These are phyloP conservation scores for Jatropha multifida DNA, from an alignment of 441 rosid species.

Conservation along the genomic window DNA sequence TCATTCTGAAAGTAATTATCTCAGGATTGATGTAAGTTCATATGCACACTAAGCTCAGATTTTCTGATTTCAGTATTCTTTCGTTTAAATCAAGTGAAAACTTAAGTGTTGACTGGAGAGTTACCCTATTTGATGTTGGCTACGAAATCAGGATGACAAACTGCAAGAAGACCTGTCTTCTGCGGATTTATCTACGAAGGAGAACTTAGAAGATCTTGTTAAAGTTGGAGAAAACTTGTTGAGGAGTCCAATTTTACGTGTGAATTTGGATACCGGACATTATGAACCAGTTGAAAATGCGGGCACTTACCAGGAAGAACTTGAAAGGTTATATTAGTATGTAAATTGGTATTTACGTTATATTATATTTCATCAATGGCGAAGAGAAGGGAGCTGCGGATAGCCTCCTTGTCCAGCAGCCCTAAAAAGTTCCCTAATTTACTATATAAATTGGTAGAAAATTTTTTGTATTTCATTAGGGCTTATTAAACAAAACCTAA, in stretches of 20 bases:
- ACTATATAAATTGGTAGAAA: too few relatives aligned
- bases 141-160: slow-evolving; percentile 32
- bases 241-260: slow-evolving; percentile 44
- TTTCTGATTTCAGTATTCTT: too few relatives aligned
- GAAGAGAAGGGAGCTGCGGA: too few relatives aligned
- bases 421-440: too few relatives aligned
- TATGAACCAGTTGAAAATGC: slow-evolving; percentile 40
- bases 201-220: slow-evolving; percentile 44
- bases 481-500: too few relatives aligned
- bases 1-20: slow-evolving; percentile 52
- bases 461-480: too few relatives aligned
- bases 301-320: slow-evolving; percentile 46
- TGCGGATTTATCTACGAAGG: slow-evolving; percentile 49
- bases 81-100: too few relatives aligned
- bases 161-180: slow-evolving; percentile 43
- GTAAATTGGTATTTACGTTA: too few relatives aligned
- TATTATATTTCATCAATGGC: too few relatives aligned
- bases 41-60: too few relatives aligned
- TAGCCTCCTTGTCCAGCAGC: too few relatives aligned
- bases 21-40: slow-evolving; percentile 54
- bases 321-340: slow-evolving; percentile 30
- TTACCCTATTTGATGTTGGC: neutral
- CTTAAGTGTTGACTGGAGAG: too few relatives aligned
- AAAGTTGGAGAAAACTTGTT: slow-evolving; percentile 52
- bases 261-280: slow-evolving; percentile 53